These are phyloP conservation scores for Brassica cretica DNA, from an alignment of 345 rosid species.

Conservation along the genomic window DNA sequence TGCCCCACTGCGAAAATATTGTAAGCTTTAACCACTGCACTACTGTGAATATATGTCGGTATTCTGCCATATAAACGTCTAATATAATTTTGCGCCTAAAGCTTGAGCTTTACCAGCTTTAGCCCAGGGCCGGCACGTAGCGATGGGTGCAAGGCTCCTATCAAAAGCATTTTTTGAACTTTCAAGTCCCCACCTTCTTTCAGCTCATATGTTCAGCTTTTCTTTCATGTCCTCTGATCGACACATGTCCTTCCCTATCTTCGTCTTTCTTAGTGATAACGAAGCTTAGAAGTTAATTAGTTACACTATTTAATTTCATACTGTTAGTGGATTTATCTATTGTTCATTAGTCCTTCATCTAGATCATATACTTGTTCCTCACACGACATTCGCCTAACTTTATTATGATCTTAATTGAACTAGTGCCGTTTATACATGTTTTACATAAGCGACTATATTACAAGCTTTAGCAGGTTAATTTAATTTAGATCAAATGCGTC, in stretches of 20 bases:
- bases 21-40: too few relatives aligned
- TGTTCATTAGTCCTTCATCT: background rate
- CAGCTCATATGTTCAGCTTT: slow-evolving; percentile 19
- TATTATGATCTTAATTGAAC: background rate
- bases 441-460: background rate
- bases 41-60: too few relatives aligned
- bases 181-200: slow-evolving; percentile 42
- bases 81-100: too few relatives aligned
- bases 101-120: too few relatives aligned
- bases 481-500: background rate
- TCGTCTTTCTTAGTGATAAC: background rate
- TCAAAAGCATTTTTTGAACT: slow-evolving; percentile 36
- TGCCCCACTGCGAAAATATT: too few relatives aligned
- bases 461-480: background rate
- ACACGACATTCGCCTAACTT: background rate
- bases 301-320: slow-evolving; percentile 8
- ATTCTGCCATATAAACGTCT: too few relatives aligned
- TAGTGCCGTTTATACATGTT: background rate
- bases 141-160: slow-evolving; percentile 74
- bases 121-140: too few relatives aligned
- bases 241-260: slow-evolving; percentile 19
- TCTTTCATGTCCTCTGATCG: slow-evolving; percentile 21
- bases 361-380: background rate
- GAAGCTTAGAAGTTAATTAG: slow-evolving; percentile 4
- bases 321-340: background rate